phyloP scores from a whole-genome alignment of 495 filamentous ascomycete species.

The Trichoderma asperelloides region DNA sequence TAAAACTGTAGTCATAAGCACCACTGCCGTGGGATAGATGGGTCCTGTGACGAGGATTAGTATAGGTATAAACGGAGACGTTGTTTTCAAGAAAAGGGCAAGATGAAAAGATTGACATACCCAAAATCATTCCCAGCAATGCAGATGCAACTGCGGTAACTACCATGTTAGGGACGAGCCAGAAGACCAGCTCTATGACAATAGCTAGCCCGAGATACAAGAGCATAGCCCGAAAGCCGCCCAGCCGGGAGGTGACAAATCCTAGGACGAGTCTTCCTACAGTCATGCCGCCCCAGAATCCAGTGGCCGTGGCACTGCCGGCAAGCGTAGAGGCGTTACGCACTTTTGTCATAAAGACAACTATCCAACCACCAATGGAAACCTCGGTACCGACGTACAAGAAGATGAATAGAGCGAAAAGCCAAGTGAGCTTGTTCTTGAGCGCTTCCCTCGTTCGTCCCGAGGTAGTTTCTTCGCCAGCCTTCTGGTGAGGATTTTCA shows the following conservation, averaged over 20 bases:
- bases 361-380: constrained; percentile 78
- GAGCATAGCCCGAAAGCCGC: constrained; percentile 58
- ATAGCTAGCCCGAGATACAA: constrained; percentile 54
- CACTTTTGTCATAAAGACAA: constrained; percentile 72
- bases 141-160: constrained; percentile 64
- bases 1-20: constrained; percentile 65
- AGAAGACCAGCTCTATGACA: constrained; percentile 66
- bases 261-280: constrained; percentile 63
- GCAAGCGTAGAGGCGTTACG: constrained; percentile 59
- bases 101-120: not conserved
- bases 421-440: constrained; percentile 52
- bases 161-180: constrained; percentile 73
- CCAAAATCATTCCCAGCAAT: constrained; percentile 45
- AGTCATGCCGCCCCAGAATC: constrained; percentile 80
- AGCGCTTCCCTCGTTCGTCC: constrained; percentile 28
- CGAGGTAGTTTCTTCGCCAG: constrained; percentile 18
- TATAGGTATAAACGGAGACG: too few relatives aligned
- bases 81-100: not conserved
- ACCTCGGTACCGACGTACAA: constrained; percentile 80
- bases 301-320: constrained; percentile 73
- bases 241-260: constrained; percentile 58
- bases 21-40: constrained; percentile 68
- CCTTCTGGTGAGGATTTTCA: constrained; percentile 25
- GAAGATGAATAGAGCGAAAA: constrained; percentile 66
- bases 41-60: constrained; percentile 61